phyloP scores from a whole-genome alignment of 345 rosid species.

The Cardiospermum halicacabum region DNA sequence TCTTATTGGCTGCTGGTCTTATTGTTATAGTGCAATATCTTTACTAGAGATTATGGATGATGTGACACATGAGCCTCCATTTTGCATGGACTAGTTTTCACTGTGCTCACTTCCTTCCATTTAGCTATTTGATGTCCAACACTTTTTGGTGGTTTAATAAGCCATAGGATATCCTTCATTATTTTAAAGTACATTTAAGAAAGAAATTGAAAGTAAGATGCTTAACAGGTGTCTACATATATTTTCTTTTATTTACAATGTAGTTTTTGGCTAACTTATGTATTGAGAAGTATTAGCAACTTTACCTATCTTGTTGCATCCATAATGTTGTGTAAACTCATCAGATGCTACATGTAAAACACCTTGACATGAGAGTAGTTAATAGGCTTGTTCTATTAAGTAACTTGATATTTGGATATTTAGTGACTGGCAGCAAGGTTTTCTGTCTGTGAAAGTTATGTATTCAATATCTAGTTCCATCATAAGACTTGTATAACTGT shows the following conservation, averaged over 20 bases:
- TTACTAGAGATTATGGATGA: neutral
- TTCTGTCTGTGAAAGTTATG: neutral
- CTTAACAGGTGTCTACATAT: neutral
- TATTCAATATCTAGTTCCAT: neutral
- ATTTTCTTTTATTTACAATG: neutral
- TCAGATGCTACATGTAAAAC: neutral
- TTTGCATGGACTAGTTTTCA: neutral
- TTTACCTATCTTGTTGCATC: too few relatives aligned
- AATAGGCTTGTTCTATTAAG: neutral
- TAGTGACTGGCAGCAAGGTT: neutral
- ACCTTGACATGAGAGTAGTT: neutral
- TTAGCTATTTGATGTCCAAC: slow-evolving; percentile 1
- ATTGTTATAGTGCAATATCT: neutral
- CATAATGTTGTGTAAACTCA: too few relatives aligned
- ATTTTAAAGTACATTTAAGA: neutral
- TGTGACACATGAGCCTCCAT: neutral
- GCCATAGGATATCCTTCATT: neutral
- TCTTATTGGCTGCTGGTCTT: neutral
- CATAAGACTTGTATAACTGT: neutral
- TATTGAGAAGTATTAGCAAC: too few relatives aligned
- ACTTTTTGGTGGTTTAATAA: neutral
- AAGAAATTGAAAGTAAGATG: neutral
- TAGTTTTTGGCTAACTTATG: neutral
- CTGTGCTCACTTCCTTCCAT: neutral
- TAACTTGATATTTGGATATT: too few relatives aligned